Evolutionary conservation across 768 basidiomycete species (phyloP).

Genomic region (Dioszegia hungarica): DNA sequence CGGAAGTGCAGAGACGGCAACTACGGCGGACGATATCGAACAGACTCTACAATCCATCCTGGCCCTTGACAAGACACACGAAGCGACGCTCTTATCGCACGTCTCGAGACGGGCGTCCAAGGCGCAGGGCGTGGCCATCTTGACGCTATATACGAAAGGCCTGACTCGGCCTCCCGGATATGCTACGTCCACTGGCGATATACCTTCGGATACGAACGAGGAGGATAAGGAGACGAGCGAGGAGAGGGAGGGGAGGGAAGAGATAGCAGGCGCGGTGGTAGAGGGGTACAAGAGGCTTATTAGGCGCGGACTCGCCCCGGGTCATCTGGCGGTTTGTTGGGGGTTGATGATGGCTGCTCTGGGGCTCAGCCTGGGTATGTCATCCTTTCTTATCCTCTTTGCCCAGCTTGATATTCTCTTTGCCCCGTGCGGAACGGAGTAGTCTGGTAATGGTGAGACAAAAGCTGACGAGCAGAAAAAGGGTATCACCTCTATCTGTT

Average conservation of each 20-base stretch:
- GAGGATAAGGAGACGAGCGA: slow-evolving; percentile 28
- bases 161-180: slow-evolving; percentile 58
- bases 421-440: no score
- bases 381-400: background rate
- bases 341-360: slow-evolving; percentile 75
- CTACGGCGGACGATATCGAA: background rate
- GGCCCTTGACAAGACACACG: slow-evolving; percentile 74
- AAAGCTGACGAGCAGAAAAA: slow-evolving; percentile 56
- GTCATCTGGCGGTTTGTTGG: slow-evolving; percentile 89
- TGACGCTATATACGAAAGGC: slow-evolving; percentile 79
- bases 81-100: slow-evolving; percentile 83
- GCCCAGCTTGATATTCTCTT: background rate
- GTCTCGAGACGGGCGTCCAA: slow-evolving; percentile 79
- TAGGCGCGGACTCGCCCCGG: slow-evolving; percentile 62
- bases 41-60: slow-evolving; percentile 27
- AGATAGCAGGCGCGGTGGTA: slow-evolving; percentile 51
- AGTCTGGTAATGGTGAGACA: background rate
- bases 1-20: background rate
- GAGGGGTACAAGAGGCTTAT: slow-evolving; percentile 66
- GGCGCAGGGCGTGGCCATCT: slow-evolving; percentile 84
- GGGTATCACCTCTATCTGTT: slow-evolving; percentile 85
- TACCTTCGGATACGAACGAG: slow-evolving; percentile 19
- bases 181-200: background rate
- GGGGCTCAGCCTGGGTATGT: slow-evolving; percentile 64
- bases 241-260: slow-evolving; percentile 16